A percentile compares a stretch with the other conserved stretches of the same genome.
These are phyloP conservation scores for Heterobasidion irregulare DNA, from an alignment of 1,284 basidiomycete genomes.

Conservation along the genomic window DNA sequence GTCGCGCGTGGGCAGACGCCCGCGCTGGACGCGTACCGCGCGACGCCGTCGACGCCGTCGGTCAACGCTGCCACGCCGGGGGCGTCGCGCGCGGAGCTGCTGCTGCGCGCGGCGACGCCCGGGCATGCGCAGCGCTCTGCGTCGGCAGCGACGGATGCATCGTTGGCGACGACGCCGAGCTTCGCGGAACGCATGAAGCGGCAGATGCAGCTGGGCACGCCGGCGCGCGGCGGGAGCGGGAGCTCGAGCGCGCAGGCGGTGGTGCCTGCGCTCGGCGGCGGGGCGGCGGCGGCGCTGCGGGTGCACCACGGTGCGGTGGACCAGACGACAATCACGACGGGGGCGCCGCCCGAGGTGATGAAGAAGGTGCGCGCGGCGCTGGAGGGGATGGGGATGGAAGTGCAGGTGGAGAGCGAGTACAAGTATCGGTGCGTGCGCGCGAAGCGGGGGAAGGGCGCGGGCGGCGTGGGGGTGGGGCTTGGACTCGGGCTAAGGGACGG, in stretches of 20 bases:
- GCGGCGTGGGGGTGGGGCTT: slow-evolving; percentile 25
- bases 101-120: neutral
- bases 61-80: slow-evolving; percentile 5
- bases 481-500: slow-evolving; percentile 34
- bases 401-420: slow-evolving; percentile 82
- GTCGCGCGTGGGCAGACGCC: slow-evolving; percentile 5
- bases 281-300: slow-evolving; percentile 34
- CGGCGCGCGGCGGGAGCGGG: slow-evolving; percentile 14
- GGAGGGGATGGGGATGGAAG: slow-evolving; percentile 85
- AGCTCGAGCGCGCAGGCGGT: neutral
- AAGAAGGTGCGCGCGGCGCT: slow-evolving; percentile 75
- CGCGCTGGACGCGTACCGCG: slow-evolving; percentile 8
- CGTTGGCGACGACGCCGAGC: slow-evolving; percentile 26
- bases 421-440: slow-evolving; percentile 77
- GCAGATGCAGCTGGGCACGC: slow-evolving; percentile 13
- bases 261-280: neutral
- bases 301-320: slow-evolving; percentile 93
- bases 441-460: slow-evolving; percentile 46
- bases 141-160: slow-evolving; percentile 31
- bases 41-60: slow-evolving; percentile 9
- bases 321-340: slow-evolving; percentile 83
- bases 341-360: slow-evolving; percentile 82
- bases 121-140: slow-evolving; percentile 32
- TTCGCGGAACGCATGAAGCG: slow-evolving; percentile 34
- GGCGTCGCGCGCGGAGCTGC: slow-evolving; percentile 3